phyloP scores from a whole-genome alignment of 2,329 filamentous ascomycete species.

The Ceratocystis colombiana region DNA sequence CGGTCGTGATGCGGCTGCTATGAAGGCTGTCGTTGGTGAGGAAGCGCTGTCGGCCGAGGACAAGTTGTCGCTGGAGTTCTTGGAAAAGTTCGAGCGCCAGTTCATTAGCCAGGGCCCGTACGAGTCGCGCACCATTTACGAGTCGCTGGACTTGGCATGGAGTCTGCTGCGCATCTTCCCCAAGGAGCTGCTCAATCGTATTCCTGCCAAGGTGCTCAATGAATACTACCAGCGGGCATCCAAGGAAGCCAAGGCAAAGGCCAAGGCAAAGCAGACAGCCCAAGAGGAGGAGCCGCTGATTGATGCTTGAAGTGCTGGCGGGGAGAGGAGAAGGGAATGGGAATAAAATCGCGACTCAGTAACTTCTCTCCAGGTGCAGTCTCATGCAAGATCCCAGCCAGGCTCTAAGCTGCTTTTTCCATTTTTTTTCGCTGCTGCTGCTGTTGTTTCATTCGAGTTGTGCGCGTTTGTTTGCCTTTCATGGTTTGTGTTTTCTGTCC shows the following conservation, averaged over 20 bases:
- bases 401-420: neutral
- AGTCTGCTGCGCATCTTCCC: conserved; percentile 93
- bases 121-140: conserved; percentile 81
- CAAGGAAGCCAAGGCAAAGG: conserved; percentile 53
- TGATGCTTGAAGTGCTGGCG: conserved; percentile 40
- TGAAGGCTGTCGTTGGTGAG: conserved; percentile 99
- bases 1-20: conserved; percentile 91
- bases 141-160: conserved; percentile 94
- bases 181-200: conserved; percentile 95
- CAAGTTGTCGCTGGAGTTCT: conserved; percentile 93
- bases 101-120: conserved; percentile 91
- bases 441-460: neutral
- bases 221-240: conserved; percentile 68
- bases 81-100: conserved; percentile 94
- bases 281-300: conserved; percentile 50
- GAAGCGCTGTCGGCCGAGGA: conserved; percentile 92
- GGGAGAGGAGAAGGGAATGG: neutral
- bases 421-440: neutral
- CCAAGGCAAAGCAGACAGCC: conserved; percentile 42
- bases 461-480: neutral
- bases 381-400: neutral
- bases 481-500: neutral
- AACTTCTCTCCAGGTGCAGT: neutral
- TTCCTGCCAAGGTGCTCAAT: conserved; percentile 70
- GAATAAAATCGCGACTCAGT: neutral